Evolutionary conservation across 768 basidiomycete species (phyloP).

Genomic region (Roridomyces roridus): DNA sequence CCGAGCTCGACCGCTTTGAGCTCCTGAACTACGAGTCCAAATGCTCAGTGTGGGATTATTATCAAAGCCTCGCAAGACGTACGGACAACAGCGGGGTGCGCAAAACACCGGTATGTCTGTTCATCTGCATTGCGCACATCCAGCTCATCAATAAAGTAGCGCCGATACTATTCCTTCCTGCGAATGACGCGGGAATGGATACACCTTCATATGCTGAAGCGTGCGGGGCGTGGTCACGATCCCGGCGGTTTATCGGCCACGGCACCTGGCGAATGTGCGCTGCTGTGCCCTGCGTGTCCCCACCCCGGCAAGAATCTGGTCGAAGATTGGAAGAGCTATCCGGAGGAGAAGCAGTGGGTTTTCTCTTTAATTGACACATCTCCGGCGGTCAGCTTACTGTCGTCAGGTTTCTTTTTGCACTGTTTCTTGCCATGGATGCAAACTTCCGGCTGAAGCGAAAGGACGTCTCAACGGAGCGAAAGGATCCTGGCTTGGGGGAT

Average conservation of each 20-base stretch:
- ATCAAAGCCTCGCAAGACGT: slow-evolving; percentile 25
- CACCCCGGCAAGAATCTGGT: slow-evolving; percentile 34
- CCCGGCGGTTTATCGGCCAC: neutral
- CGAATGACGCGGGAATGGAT: slow-evolving; percentile 15
- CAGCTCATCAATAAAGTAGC: neutral
- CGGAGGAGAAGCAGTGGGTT: neutral
- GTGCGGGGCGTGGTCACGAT: slow-evolving; percentile 21
- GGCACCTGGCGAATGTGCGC: neutral
- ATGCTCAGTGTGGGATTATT: slow-evolving; percentile 37
- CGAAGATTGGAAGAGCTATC: slow-evolving; percentile 24
- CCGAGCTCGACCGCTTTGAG: slow-evolving; percentile 36
- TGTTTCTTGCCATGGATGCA: slow-evolving; percentile 27
- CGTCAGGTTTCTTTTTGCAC: slow-evolving; percentile 30
- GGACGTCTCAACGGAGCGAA: slow-evolving; percentile 29
- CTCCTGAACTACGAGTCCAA: slow-evolving; percentile 38
- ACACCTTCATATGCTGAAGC: slow-evolving; percentile 19
- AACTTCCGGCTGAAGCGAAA: slow-evolving; percentile 30
- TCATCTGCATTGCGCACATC: neutral
- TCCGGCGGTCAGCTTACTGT: neutral
- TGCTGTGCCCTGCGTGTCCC: slow-evolving; percentile 33
- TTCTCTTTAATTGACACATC: neutral
- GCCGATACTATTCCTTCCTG: slow-evolving; percentile 20
- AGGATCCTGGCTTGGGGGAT: slow-evolving; percentile 33
- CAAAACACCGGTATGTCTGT: slow-evolving; percentile 34
- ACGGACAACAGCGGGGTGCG: slow-evolving; percentile 36